Evolutionary conservation across 2,329 filamentous ascomycete species (phyloP).

Genomic region (Neobulgaria alba): DNA sequence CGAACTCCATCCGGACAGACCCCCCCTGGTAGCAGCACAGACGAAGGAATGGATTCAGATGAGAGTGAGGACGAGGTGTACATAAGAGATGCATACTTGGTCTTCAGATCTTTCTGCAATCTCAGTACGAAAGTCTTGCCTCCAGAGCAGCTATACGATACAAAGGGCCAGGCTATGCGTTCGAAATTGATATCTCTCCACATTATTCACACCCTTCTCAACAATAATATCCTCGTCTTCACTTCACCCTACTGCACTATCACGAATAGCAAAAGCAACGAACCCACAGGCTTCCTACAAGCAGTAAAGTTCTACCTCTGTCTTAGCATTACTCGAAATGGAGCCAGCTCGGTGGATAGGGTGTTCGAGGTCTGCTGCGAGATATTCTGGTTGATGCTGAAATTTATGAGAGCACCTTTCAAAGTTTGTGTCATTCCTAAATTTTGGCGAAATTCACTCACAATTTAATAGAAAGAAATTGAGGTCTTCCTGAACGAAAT

Average conservation of each 20-base stretch:
- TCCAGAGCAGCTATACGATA: conserved; percentile 84
- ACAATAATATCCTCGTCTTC: conserved; percentile 88
- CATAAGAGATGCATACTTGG: conserved; percentile 91
- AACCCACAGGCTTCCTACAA: conserved; percentile 83
- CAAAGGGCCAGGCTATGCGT: conserved; percentile 92
- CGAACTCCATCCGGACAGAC: conserved; percentile 46
- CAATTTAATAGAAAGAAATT: conserved; percentile 68
- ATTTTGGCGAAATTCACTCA: conserved; percentile 2
- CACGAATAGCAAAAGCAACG: conserved; percentile 79
- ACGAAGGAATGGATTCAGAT: conserved; percentile 50
- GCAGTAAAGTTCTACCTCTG: conserved; percentile 96
- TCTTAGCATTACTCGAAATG: conserved; percentile 88
- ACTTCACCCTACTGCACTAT: conserved; percentile 88
- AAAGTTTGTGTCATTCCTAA: conserved; percentile 53
- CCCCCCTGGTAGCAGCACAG: conserved; percentile 42
- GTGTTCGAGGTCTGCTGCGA: conserved; percentile 96
- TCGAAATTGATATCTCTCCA: conserved; percentile 94
- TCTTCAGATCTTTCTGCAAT: conserved; percentile 97
- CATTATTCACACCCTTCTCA: conserved; percentile 88
- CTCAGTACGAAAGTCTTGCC: conserved; percentile 86
- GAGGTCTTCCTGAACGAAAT: conserved; percentile 98
- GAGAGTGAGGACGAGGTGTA: conserved; percentile 89
- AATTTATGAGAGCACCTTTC: conserved; percentile 84
- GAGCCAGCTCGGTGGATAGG: conserved; percentile 80
- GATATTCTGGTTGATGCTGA: conserved; percentile 96